Evolutionary conservation across 139 green algal species (phyloP).

Genomic region (Haematococcus sp.): DNA sequence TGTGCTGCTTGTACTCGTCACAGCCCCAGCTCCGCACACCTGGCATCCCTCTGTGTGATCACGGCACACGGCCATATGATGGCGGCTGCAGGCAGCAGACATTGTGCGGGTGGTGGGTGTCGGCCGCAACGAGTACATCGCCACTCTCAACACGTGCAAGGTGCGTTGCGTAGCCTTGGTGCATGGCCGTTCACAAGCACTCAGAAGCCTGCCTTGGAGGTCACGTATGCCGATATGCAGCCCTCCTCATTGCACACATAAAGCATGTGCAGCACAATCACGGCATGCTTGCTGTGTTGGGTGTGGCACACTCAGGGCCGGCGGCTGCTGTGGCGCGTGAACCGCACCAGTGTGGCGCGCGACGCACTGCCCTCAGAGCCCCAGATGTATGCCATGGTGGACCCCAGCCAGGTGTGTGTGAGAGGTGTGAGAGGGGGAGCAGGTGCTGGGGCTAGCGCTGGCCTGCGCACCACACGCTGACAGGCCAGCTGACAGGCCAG

Average conservation of each 20-base stretch:
- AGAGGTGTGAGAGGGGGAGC: not conserved
- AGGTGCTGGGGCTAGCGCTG: too few relatives aligned
- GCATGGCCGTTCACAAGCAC: too few relatives aligned
- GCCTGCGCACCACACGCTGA: too few relatives aligned
- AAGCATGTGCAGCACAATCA: not conserved
- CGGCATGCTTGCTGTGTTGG: not conserved
- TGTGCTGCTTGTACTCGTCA: not conserved
- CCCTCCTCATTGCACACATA: too few relatives aligned
- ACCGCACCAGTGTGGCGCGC: conserved; percentile 9
- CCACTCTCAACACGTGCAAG: conserved; percentile 87
- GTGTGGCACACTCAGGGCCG: not conserved
- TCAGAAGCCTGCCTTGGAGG: too few relatives aligned
- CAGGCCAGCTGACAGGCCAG: too few relatives aligned
- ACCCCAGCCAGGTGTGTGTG: not conserved
- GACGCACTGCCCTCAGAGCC: conserved; percentile 70
- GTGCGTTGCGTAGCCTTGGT: too few relatives aligned
- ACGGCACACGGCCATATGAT: too few relatives aligned
- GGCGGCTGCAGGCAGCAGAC: conserved; percentile 82
- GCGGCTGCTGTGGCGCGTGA: conserved; percentile 41
- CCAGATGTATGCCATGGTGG: conserved; percentile 8
- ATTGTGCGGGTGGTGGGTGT: conserved; percentile 77
- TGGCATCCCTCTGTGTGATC: not conserved
- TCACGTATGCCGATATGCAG: too few relatives aligned
- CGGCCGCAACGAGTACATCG: conserved; percentile 94
- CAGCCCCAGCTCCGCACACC: not conserved